Evolutionary conservation across 257 asterid species (phyloP), one percentile per base, ranked within the genome.

Genomic region (Ballota nigra): DNA sequence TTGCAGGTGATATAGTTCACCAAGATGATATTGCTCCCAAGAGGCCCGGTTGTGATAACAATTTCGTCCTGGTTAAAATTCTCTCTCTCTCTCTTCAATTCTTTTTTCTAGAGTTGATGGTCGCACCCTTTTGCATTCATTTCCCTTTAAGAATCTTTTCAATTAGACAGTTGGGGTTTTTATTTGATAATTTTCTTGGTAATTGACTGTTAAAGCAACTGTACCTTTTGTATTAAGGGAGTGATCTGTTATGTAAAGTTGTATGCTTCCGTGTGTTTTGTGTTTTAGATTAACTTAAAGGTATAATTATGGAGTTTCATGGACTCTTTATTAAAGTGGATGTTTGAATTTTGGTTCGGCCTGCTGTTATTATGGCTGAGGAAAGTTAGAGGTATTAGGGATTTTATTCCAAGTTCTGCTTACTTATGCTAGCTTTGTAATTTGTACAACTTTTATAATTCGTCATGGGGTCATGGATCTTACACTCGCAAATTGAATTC

Each of bases 1-100:
- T 75, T 78, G 97, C 84, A 12, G 97, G 97, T 28, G 98, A 92
- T 61, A 92, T 90, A 36, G 96, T 92, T 72, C 98, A 90, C 80
- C 91, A 82, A 59, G 98, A 90, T 82, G 89, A 90, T 82, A 34
- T 74, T 19, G 90, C 98, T 72, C 98, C 98, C 1, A 85, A 76
- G 70, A 82, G 85, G 61, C 95, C 96, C 59, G 97, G 97, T 13
- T 92, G 98, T 71, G 86, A 82, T 11, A 92, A 92, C 76, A 82
- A 90, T 76, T 92, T 89, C 77, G 98, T 92, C 49, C 77, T 92
- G 89, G 98, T 92, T 83, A 75, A 33, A 36, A 36, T 22, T 47
- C 69, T 0, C 36, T 56, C 51, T 63, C 68, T 62, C 71, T 66
- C 51, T 63, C 68, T 62, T 69, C 63, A 41, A 16, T 6, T 19